Evolutionary conservation across 139 green algal genomes (phyloP).

Genomic region (Trebouxia sp.): DNA sequence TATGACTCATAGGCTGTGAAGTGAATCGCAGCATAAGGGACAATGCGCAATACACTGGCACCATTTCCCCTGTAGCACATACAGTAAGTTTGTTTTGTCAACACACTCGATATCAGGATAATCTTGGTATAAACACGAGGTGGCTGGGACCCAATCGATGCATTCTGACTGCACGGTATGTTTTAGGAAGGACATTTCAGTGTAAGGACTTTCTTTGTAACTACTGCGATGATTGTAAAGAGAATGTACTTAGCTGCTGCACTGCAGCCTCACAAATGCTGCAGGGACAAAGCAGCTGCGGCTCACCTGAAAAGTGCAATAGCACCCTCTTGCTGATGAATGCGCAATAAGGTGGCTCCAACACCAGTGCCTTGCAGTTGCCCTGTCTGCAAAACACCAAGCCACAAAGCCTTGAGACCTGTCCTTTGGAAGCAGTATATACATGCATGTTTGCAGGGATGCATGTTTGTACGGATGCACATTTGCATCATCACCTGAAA

Average conservation of each 20-base stretch:
- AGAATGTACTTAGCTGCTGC: too few relatives aligned
- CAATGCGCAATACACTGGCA: conserved; percentile 83
- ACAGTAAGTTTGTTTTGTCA: background rate
- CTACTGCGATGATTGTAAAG: too few relatives aligned
- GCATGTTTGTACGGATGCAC: background rate
- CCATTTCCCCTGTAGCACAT: conserved; percentile 75
- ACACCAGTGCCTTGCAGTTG: conserved; percentile 45
- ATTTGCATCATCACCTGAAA: conserved; percentile 63
- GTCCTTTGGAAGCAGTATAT: background rate
- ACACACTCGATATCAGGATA: too few relatives aligned
- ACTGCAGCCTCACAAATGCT: too few relatives aligned
- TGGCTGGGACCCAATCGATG: too few relatives aligned
- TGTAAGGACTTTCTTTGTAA: too few relatives aligned
- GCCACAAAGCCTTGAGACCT: background rate
- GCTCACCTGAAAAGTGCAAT: conserved; percentile 75
- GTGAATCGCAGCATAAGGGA: conserved; percentile 91
- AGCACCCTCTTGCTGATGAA: conserved; percentile 68
- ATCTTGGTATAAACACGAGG: too few relatives aligned
- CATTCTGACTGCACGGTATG: too few relatives aligned
- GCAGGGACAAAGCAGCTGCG: background rate
- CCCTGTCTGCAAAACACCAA: conserved; percentile 55
- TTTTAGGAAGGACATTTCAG: background rate
- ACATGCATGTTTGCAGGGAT: background rate
- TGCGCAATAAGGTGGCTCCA: conserved; percentile 51
- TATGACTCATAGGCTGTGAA: conserved; percentile 90